Evolutionary conservation across 805 yeast species (phyloP).

Genomic region (Metschnikowia henanensis): DNA sequence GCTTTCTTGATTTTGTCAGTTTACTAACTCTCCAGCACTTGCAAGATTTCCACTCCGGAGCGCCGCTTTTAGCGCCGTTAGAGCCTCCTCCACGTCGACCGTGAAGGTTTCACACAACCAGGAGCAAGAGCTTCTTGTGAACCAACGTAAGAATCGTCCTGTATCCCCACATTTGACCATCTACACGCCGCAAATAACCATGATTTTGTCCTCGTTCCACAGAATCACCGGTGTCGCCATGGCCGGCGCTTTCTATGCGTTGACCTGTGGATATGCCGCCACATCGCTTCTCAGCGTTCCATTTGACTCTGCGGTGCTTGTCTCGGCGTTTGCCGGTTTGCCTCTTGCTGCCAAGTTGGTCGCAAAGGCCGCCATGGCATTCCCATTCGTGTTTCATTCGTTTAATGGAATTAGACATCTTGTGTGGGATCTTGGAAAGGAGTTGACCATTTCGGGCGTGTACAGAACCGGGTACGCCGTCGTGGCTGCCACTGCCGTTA

Average conservation of each 20-base stretch:
- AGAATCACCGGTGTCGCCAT: conserved; percentile 86
- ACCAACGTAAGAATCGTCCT: conserved; percentile 88
- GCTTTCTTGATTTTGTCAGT: no score
- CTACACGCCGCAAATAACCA: conserved; percentile 88
- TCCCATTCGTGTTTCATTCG: conserved; percentile 85
- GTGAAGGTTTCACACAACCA: conserved; percentile 54
- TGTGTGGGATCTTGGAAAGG: conserved; percentile 87
- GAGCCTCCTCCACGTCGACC: conserved; percentile 26
- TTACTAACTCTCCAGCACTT: conserved; percentile 14
- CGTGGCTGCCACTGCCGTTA: conserved; percentile 57
- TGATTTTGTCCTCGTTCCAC: conserved; percentile 78
- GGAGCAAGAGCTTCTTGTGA: conserved; percentile 68
- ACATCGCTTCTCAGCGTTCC: conserved; percentile 59
- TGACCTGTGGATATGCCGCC: conserved; percentile 74
- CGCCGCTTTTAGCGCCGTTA: conserved; percentile 9
- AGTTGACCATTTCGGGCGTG: conserved; percentile 81
- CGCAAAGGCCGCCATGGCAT: conserved; percentile 68
- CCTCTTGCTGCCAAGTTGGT: conserved; percentile 63
- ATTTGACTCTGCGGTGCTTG: conserved; percentile 52
- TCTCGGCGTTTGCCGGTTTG: conserved; percentile 56
- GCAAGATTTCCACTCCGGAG: conserved; percentile 12
- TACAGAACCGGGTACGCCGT: conserved; percentile 90
- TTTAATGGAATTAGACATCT: conserved; percentile 91
- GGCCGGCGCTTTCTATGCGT: conserved; percentile 75
- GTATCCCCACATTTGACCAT: conserved; percentile 86